Evolutionary conservation across 495 filamentous ascomycete species (phyloP).

Genomic region (Penicillium taxi): DNA sequence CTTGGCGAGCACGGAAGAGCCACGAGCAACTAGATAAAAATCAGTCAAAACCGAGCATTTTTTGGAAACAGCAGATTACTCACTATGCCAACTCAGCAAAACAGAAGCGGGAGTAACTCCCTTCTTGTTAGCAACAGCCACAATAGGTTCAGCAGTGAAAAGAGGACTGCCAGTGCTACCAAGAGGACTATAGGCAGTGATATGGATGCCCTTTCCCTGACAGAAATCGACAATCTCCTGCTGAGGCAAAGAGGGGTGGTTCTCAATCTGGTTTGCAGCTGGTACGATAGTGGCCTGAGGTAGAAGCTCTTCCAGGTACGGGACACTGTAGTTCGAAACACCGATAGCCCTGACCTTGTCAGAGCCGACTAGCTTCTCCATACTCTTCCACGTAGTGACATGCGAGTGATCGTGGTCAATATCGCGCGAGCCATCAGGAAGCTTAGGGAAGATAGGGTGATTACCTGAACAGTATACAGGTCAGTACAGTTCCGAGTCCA

Average conservation of each 20-base stretch:
- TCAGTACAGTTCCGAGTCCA: not conserved
- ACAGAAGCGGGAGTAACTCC: constrained; percentile 54
- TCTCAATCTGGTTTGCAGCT: constrained; percentile 90
- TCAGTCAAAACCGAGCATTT: not conserved
- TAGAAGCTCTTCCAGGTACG: constrained; percentile 66
- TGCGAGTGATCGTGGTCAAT: constrained; percentile 57
- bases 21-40: constrained; percentile 50
- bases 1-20: constrained; percentile 69
- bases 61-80: constrained; percentile 16
- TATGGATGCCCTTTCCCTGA: constrained; percentile 61
- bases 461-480: constrained; percentile 43
- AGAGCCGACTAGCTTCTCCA: constrained; percentile 62
- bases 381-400: constrained; percentile 67
- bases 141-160: constrained; percentile 57
- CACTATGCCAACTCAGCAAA: constrained; percentile 68
- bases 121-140: constrained; percentile 63
- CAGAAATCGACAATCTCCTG: constrained; percentile 77
- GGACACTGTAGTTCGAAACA: constrained; percentile 72
- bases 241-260: constrained; percentile 70
- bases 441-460: constrained; percentile 68
- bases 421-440: constrained; percentile 60
- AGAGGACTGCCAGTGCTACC: constrained; percentile 72
- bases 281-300: constrained; percentile 57
- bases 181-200: constrained; percentile 69
- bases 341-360: constrained; percentile 73